phyloP scores from a whole-genome alignment of 1,284 basidiomycete genomes.

The Phenoliferia sp. region DNA sequence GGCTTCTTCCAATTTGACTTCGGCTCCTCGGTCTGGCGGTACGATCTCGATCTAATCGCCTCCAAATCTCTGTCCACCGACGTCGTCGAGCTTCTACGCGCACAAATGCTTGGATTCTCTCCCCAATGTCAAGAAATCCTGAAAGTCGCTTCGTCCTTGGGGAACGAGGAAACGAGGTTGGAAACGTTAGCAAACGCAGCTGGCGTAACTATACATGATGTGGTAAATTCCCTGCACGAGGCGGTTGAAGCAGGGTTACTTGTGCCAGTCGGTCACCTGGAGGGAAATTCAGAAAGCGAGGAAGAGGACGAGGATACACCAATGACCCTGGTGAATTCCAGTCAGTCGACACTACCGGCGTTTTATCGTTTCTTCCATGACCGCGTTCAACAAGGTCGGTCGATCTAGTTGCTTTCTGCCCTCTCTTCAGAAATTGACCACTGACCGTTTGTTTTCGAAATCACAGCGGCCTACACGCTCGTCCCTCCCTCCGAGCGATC shows the following conservation, averaged over 20 bases:
- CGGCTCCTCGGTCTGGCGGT: slow-evolving; percentile 9
- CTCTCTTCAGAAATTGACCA: neutral
- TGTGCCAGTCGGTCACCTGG: slow-evolving; percentile 7
- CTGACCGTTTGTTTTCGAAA: neutral
- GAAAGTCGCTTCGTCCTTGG: slow-evolving; percentile 25
- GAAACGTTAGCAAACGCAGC: slow-evolving; percentile 16
- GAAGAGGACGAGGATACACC: neutral
- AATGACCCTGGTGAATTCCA: neutral
- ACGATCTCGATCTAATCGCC: slow-evolving; percentile 26
- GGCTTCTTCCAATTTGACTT: slow-evolving; percentile 28
- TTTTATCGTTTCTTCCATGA: slow-evolving; percentile 31
- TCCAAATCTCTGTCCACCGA: slow-evolving; percentile 19
- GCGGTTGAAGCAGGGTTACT: slow-evolving; percentile 24
- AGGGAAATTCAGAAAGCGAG: neutral
- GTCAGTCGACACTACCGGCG: neutral
- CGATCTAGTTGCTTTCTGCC: neutral
- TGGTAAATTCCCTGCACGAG: slow-evolving; percentile 19
- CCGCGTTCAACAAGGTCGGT: slow-evolving; percentile 25
- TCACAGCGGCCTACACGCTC: slow-evolving; percentile 26
- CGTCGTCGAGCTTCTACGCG: slow-evolving; percentile 29
- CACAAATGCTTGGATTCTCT: slow-evolving; percentile 20
- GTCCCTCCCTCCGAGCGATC: slow-evolving; percentile 7
- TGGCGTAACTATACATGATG: slow-evolving; percentile 1
- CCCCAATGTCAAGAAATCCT: slow-evolving; percentile 8
- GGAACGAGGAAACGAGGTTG: slow-evolving; percentile 21